Evolutionary conservation across 495 filamentous ascomycete genomes (phyloP).

Genomic region (Pyrenula massariospora): DNA sequence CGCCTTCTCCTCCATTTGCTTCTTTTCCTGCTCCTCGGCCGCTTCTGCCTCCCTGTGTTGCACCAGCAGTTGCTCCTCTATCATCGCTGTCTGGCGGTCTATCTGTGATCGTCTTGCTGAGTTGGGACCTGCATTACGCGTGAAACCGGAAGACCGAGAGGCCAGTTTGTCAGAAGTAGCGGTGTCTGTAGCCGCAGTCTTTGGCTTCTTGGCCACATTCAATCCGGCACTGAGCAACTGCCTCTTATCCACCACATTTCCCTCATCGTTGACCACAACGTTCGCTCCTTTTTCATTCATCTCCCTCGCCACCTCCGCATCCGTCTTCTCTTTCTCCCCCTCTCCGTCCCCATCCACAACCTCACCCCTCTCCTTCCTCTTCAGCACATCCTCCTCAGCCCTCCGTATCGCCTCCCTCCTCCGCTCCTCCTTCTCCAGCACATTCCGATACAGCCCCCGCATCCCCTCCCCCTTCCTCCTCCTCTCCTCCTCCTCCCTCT

Average conservation of each 20-base stretch:
- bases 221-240: conserved; percentile 80
- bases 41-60: conserved; percentile 64
- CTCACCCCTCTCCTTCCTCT: conserved; percentile 33
- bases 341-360: conserved; percentile 16
- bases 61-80: conserved; percentile 59
- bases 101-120: conserved; percentile 47
- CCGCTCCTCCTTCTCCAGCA: conserved; percentile 67
- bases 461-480: conserved; percentile 58
- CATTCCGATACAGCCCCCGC: conserved; percentile 73
- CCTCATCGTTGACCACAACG: conserved; percentile 81
- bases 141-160: conserved; percentile 14
- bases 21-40: conserved; percentile 57
- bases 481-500: conserved; percentile 56
- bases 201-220: conserved; percentile 61
- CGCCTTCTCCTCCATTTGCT: conserved; percentile 54
- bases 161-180: conserved; percentile 17
- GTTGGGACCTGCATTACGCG: conserved; percentile 22
- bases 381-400: conserved; percentile 54
- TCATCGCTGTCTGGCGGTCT: conserved; percentile 76
- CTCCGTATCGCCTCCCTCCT: conserved; percentile 59
- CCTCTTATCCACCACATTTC: conserved; percentile 86
- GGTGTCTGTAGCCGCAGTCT: conserved; percentile 19
- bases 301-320: conserved; percentile 60
- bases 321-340: conserved; percentile 47
- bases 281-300: conserved; percentile 57